These are phyloP conservation scores for Fusarium goolgardi DNA, from an alignment of 2,329 filamentous ascomycete genomes.

Conservation along the genomic window DNA sequence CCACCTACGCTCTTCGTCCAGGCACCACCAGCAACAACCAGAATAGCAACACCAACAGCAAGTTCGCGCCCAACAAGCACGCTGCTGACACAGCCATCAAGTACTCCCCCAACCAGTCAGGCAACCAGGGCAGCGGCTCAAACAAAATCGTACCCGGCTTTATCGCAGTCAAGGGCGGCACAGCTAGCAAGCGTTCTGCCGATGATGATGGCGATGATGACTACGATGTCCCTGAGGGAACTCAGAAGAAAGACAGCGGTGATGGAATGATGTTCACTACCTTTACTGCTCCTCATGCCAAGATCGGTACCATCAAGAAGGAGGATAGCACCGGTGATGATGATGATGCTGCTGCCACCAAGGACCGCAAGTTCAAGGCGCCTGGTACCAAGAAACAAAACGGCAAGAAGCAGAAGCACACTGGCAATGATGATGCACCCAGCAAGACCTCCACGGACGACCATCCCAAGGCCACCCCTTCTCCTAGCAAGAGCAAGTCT, in stretches of 20 bases:
- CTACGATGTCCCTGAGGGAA: not conserved
- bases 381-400: conserved; percentile 12
- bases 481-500: not conserved
- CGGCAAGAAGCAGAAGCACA: conserved; percentile 4
- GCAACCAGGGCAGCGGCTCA: not conserved
- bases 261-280: not conserved
- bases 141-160: not conserved
- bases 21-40: not conserved
- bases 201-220: not conserved
- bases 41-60: not conserved
- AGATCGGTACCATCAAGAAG: conserved; percentile 6
- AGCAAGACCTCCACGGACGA: not conserved
- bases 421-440: not conserved
- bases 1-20: conserved; percentile 9
- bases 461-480: not conserved
- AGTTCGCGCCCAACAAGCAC: not conserved
- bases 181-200: not conserved
- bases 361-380: conserved; percentile 10
- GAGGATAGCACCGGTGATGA: not conserved
- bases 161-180: not conserved
- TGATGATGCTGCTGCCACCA: not conserved
- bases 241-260: not conserved
- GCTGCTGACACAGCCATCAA: conserved; percentile 9
- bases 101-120: not conserved
- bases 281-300: not conserved